Base-by-base conservation (phyloP, 257 asterid species). In the Osmanthus fragrans region DNA sequence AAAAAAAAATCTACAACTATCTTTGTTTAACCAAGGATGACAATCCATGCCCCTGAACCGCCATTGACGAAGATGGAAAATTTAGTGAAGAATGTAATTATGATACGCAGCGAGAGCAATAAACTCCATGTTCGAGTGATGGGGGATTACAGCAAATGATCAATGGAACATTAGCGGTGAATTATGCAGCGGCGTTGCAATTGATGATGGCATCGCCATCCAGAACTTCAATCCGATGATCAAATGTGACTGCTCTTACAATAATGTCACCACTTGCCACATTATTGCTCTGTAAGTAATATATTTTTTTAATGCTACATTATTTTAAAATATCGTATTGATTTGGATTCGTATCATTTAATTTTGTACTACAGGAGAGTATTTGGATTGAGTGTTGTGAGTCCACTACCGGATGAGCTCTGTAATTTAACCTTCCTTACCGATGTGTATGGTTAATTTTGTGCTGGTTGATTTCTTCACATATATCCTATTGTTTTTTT, bases 401-500 rank as follows among this genome's bases (percentile, higher is more conserved):
- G 90, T 13, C 74, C 80, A 45, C 33, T 86, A 21, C 92, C 92
- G 0, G 86, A 84, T 21, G 92, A 86, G 78, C 83, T 88, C 30
- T 86, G 92, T 89, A 86, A 76, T 83, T 73, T 88, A 84, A 84
- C 92, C 39, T 81, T 51, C 71, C 90, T 88, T 47, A 79, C 77
- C 33, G 42, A 77, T 71, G 29, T 88, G 92, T 88, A 88, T 73
- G 90, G 69, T 80, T 49, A 2, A 42, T 73, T 56, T 68, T 37
- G 42, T 37, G 7, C 42, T 37, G 42, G 42, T 7, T 37, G 23
- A 49, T 49, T 49, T 49, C 60, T 49, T 49, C 21, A 49, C 18
- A 5, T 42, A 3, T 49, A 49, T 49, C 21, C 21, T 16, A 1
- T 16, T 49, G n/a, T 0, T 42, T 42, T 40, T 49, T 16, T 4